Base-by-base conservation (phyloP, 805 yeast genomes). In the Kuraishia piskuri region DNA sequence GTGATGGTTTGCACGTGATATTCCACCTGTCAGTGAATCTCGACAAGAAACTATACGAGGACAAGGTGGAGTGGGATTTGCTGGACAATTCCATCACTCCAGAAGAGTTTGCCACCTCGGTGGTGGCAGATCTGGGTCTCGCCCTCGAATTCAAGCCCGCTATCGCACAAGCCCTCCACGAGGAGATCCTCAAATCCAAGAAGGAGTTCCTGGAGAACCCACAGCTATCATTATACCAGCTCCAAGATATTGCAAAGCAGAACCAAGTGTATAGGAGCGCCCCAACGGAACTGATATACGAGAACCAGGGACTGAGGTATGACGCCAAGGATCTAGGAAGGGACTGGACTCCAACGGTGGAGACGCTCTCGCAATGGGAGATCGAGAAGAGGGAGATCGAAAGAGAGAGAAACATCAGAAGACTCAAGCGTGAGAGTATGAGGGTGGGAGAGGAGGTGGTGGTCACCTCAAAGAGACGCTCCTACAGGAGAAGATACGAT, bases 351-450 rank as follows among this genome's bases (percentile, higher is more conserved):
- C 99, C 99, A 24, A 77, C 82, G 47, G 86, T 92, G 6, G 98
- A 92, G 68, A 80, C 82, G 14, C 76, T 94, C 55, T 83, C 94
- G 1, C 91, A 88, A 53, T 90, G 91, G 80, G 99, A 94, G 68
- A 89, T 94, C 54, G 97, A 92, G 65, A 86, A 86, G 70, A 79
- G 98, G 59, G 98, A 94, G 66, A 90, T 90, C 60, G 99, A 94
- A 69, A 83, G 95, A 63, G 97, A 91, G 61, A 79, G 98, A 68
- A 90, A 88, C 65, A 77, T 90, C 56, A 81, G 99, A 68, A 82
- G 99, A 64, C 76, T 91, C 64, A 92, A 95, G 74, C 82, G 99
- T 69, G 98, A 94, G 66, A 84, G 90, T 9, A 83, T 88, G 73
- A 74, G 90, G 80, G 86, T 51, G 84, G 82, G 51, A 84, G 79